These are phyloP conservation scores for Bisporella sp. DNA, from an alignment of 2,329 filamentous ascomycete genomes.

Conservation along the genomic window DNA sequence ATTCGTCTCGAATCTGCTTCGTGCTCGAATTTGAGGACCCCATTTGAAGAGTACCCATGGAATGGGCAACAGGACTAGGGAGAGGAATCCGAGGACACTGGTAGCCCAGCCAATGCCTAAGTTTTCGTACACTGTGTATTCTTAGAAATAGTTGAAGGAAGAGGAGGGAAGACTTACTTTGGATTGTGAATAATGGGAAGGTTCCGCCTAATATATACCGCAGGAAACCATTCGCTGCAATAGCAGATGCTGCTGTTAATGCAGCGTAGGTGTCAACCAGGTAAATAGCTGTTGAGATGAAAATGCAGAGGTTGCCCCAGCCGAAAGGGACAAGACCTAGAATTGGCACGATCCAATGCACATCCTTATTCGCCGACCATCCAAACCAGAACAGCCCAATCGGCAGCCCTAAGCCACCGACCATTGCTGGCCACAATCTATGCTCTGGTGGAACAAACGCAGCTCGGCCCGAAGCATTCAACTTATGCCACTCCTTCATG, in stretches of 20 bases:
- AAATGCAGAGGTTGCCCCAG: conserved; percentile 52
- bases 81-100: conserved; percentile 32
- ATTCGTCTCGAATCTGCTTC: conserved; percentile 1
- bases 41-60: conserved; percentile 34
- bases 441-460: conserved; percentile 28
- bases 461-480: neutral
- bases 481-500: neutral
- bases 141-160: neutral
- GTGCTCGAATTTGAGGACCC: conserved; percentile 16
- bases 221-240: conserved; percentile 4
- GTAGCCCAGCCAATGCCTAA: conserved; percentile 32
- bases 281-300: conserved; percentile 22
- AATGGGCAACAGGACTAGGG: conserved; percentile 31
- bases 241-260: neutral
- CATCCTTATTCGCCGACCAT: conserved; percentile 19
- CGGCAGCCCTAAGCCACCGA: conserved; percentile 33
- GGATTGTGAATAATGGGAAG: conserved; percentile 28
- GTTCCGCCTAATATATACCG: conserved; percentile 4
- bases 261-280: conserved; percentile 2
- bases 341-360: conserved; percentile 6
- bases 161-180: conserved; percentile 25
- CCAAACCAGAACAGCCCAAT: conserved; percentile 32
- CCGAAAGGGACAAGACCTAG: conserved; percentile 43
- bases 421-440: conserved; percentile 29
- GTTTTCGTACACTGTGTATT: conserved; percentile 23